These are phyloP conservation scores for Calycina marina DNA, from an alignment of 2,329 filamentous ascomycete genomes.

Conservation along the genomic window DNA sequence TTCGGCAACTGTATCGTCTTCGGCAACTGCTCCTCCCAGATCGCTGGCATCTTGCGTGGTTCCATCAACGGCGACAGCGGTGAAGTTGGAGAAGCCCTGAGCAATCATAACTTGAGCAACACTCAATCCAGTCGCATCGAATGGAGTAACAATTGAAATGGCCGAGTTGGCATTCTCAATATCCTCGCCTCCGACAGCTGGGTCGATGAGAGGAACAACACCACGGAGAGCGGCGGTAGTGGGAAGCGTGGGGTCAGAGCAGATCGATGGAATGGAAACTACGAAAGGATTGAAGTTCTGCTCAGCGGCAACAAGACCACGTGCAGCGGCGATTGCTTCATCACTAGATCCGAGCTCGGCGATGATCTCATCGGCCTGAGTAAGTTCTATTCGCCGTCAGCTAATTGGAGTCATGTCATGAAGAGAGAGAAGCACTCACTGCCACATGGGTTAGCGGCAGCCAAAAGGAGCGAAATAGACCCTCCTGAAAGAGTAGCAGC, in stretches of 20 bases:
- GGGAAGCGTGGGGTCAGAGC: slow-evolving; percentile 47
- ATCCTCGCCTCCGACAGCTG: slow-evolving; percentile 40
- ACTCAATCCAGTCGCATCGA: slow-evolving; percentile 44
- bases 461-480: slow-evolving; percentile 47
- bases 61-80: slow-evolving; percentile 24
- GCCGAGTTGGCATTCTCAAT: slow-evolving; percentile 45
- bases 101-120: slow-evolving; percentile 48
- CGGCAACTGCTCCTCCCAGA: slow-evolving; percentile 21
- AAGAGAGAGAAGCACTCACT: slow-evolving; percentile 29
- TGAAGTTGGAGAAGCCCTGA: slow-evolving; percentile 50
- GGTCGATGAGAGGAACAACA: slow-evolving; percentile 53
- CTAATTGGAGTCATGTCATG: too few species aligned
- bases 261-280: slow-evolving; percentile 44
- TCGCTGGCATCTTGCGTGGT: slow-evolving; percentile 21
- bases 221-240: slow-evolving; percentile 45
- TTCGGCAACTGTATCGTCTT: slow-evolving; percentile 14
- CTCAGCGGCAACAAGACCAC: slow-evolving; percentile 49
- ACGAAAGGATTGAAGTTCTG: slow-evolving; percentile 61
- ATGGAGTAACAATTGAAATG: slow-evolving; percentile 35
- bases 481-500: slow-evolving; percentile 49
- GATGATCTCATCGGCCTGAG: slow-evolving; percentile 50
- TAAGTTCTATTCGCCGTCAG: slow-evolving; percentile 31
- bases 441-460: slow-evolving; percentile 48
- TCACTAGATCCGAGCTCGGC: slow-evolving; percentile 41
- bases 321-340: slow-evolving; percentile 46